Percentiles rank a stretch among this genome's conserved stretches.
Conservation (phyloP, 1,284 basidiomycete genomes). For the Coniferiporia weirii region DNA sequence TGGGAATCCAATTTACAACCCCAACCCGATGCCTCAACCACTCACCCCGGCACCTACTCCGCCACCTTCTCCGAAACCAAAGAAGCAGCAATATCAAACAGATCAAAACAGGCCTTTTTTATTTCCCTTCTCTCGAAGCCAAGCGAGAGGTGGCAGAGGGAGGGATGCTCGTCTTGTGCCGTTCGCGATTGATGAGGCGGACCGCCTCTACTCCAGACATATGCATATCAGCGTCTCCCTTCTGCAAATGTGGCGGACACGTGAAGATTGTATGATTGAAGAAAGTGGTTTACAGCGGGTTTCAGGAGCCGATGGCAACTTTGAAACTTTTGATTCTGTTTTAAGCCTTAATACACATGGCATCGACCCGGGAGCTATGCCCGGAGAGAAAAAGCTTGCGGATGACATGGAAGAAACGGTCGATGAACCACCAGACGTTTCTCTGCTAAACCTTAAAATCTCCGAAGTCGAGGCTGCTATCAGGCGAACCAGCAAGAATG, state of each 20-base stretch:
- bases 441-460: constrained; percentile 65
- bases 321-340: constrained; percentile 42
- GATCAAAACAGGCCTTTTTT: constrained; percentile 94
- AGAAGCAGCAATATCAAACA: constrained; percentile 98
- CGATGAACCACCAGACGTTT: constrained; percentile 64
- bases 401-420: constrained; percentile 38
- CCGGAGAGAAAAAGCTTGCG: constrained; percentile 11
- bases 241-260: constrained; percentile 91
- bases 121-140: constrained; percentile 82
- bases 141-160: constrained; percentile 37
- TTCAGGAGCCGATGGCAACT: constrained; percentile 56
- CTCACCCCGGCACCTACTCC: constrained; percentile 88
- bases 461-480: constrained; percentile 59
- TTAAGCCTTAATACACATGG: constrained; percentile 9
- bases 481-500: constrained; percentile 36
- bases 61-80: constrained; percentile 84
- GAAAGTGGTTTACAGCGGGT: constrained; percentile 88
- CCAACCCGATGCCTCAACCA: constrained; percentile 57
- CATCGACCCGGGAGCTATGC: background rate
- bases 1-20: constrained; percentile 40
- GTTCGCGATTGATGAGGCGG: constrained; percentile 93
- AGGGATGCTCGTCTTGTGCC: constrained; percentile 59
- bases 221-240: constrained; percentile 88
- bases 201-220: constrained; percentile 84
- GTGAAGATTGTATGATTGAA: constrained; percentile 91